Evolutionary conservation across 2,329 filamentous ascomycete genomes (phyloP).

Genomic region (Penicillium psychrosexuale): DNA sequence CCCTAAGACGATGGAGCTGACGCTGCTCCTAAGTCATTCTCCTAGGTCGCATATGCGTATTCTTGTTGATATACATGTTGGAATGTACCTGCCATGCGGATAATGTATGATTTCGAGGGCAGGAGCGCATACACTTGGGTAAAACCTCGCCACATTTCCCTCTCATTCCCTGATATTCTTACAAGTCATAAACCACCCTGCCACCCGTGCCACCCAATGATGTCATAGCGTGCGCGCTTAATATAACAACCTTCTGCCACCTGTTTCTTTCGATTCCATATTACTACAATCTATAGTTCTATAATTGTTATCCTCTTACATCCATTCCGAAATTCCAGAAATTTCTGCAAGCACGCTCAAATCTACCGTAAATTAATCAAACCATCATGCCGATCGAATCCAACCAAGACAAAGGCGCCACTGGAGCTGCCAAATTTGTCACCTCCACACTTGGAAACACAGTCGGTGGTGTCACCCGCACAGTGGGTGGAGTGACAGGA

Average conservation of each 20-base stretch:
- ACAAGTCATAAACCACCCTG: background rate
- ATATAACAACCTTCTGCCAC: constrained; percentile 2
- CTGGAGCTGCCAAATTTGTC: constrained; percentile 54
- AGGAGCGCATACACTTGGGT: too few species aligned
- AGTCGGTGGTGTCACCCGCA: constrained; percentile 53
- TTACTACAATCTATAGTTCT: background rate
- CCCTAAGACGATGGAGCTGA: too few species aligned
- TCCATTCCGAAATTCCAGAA: background rate
- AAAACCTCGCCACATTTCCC: too few species aligned
- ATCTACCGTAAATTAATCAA: background rate
- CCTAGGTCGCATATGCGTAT: too few species aligned
- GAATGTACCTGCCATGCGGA: too few species aligned
- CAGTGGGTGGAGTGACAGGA: constrained; percentile 54
- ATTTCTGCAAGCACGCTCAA: background rate
- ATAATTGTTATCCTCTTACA: background rate
- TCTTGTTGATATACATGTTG: too few species aligned
- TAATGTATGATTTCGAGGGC: too few species aligned
- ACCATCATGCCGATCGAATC: constrained; percentile 17
- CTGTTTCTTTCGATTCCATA: background rate
- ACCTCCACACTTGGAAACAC: constrained; percentile 57
- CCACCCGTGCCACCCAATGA: constrained; percentile 5
- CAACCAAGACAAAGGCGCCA: constrained; percentile 41
- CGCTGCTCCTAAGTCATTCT: too few species aligned
- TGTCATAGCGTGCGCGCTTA: constrained; percentile 1
- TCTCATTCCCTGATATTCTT: too few species aligned